Conservation (phyloP, 495 filamentous ascomycete species). For the Lindgomyces ingoldianus region DNA sequence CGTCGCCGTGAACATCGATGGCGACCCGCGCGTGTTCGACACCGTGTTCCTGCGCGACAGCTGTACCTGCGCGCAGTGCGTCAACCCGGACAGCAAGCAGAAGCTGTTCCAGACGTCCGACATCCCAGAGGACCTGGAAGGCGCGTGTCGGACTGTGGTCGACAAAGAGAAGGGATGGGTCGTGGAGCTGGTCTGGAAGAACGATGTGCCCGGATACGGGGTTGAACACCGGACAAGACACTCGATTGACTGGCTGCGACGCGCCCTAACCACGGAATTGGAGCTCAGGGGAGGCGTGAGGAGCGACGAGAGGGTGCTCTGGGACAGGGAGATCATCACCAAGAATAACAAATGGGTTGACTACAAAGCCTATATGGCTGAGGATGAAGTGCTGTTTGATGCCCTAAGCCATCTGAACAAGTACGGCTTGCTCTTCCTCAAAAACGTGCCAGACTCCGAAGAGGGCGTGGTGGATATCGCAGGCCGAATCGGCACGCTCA, state of each 20-base stretch:
- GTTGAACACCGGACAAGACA: constrained; percentile 47
- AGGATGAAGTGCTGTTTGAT: constrained; percentile 53
- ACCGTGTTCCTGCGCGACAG: constrained; percentile 69
- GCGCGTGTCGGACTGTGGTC: constrained; percentile 28
- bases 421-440: constrained; percentile 73
- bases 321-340: constrained; percentile 48
- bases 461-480: constrained; percentile 67
- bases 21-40: constrained; percentile 34
- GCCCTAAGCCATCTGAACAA: constrained; percentile 57
- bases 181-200: constrained; percentile 62
- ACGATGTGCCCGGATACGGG: constrained; percentile 55
- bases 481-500: constrained; percentile 68
- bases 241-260: constrained; percentile 43
- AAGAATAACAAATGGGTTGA: constrained; percentile 54
- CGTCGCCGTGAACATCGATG: constrained; percentile 34
- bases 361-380: constrained; percentile 69
- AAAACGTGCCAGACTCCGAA: constrained; percentile 64
- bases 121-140: constrained; percentile 58
- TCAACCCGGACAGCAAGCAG: constrained; percentile 78
- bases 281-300: constrained; percentile 30
- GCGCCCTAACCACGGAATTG: constrained; percentile 24
- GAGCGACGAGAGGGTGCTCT: constrained; percentile 40
- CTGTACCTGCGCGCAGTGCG: constrained; percentile 70
- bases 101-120: constrained; percentile 76
- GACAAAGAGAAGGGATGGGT: constrained; percentile 43